Percentiles rank a stretch among this genome's conserved stretches.
phyloP scores from a whole-genome alignment of 2,329 filamentous ascomycete species.

The Pseudogymnoascus sp. region DNA sequence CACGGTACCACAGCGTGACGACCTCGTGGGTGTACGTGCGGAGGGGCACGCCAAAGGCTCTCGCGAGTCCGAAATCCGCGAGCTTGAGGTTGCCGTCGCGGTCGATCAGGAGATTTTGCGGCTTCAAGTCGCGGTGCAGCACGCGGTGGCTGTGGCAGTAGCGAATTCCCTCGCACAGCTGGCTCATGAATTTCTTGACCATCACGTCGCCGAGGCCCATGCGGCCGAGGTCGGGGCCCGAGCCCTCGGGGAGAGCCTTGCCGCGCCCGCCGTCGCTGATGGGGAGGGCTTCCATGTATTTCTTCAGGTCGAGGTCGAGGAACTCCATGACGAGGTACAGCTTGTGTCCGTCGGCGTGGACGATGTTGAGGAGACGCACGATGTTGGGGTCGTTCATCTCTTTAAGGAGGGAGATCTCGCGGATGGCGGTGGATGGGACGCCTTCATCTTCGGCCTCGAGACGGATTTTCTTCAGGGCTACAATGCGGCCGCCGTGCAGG shows the following conservation, averaged over 20 bases:
- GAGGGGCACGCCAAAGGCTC: conserved; percentile 84
- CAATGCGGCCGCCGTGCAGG: conserved; percentile 71
- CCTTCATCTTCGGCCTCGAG: conserved; percentile 93
- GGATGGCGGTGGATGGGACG: conserved; percentile 85
- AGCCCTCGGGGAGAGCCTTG: conserved; percentile 74
- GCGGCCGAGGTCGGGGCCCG: conserved; percentile 52
- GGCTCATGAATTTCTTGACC: conserved; percentile 89
- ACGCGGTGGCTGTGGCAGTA: conserved; percentile 88
- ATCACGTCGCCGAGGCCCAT: conserved; percentile 70
- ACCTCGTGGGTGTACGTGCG: conserved; percentile 93
- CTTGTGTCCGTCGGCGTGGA: conserved; percentile 90
- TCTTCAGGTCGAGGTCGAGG: conserved; percentile 85
- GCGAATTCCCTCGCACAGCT: conserved; percentile 73
- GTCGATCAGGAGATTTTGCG: conserved; percentile 82
- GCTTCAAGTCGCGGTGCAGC: conserved; percentile 81
- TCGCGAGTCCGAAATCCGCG: conserved; percentile 81
- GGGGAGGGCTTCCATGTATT: conserved; percentile 89
- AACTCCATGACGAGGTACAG: conserved; percentile 90
- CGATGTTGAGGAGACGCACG: conserved; percentile 80
- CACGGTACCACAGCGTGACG: conserved; percentile 87
- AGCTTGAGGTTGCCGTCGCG: conserved; percentile 82
- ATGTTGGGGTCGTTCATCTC: conserved; percentile 92
- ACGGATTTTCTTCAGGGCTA: conserved; percentile 90
- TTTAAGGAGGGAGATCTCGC: conserved; percentile 88
- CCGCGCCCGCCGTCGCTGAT: conserved; percentile 77